Percentiles rank a stretch among this genome's conserved stretches.
Evolutionary conservation across 768 basidiomycete genomes (phyloP).

Genomic region (Lyophyllum decastes): DNA sequence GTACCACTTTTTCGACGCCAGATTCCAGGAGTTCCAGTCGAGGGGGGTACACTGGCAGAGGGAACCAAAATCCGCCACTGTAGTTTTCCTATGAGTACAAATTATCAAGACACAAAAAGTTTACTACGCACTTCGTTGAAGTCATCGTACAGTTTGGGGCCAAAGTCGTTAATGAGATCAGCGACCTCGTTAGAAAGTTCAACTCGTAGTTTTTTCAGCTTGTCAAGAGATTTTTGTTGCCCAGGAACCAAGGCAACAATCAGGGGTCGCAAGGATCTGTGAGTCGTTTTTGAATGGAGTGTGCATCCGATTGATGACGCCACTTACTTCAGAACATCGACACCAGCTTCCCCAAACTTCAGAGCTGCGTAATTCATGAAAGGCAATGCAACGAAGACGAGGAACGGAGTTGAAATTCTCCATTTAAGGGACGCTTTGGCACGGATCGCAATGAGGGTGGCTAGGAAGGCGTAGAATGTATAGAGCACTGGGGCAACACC

Average conservation of each 20-base stretch:
- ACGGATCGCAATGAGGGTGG: constrained; percentile 70
- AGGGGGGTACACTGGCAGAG: constrained; percentile 83
- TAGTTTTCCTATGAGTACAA: constrained; percentile 4
- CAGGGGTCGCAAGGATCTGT: constrained; percentile 86
- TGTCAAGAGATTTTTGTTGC: constrained; percentile 78
- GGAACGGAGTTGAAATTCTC: constrained; percentile 74
- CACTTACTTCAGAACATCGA: constrained; percentile 93
- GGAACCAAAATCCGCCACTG: constrained; percentile 83
- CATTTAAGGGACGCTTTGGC: constrained; percentile 63
- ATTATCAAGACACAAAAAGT: constrained; percentile 1
- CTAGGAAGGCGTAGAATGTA: constrained; percentile 77
- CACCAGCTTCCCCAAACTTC: constrained; percentile 96
- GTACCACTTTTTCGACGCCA: constrained; percentile 81
- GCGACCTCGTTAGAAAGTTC: constrained; percentile 83
- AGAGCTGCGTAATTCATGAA: constrained; percentile 91
- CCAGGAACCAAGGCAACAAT: constrained; percentile 87
- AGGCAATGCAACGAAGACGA: constrained; percentile 74
- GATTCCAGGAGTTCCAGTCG: constrained; percentile 69
- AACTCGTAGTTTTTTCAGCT: constrained; percentile 71
- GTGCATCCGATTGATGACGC: background rate
- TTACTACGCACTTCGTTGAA: constrained; percentile 67
- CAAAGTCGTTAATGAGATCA: constrained; percentile 83
- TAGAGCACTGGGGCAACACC: constrained; percentile 90
- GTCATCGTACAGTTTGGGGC: constrained; percentile 83
- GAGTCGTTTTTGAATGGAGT: constrained; percentile 6